Percentiles rank a stretch among this genome's conserved stretches.
These are phyloP conservation scores for Aspergillus sp. DNA, from an alignment of 2,329 filamentous ascomycete species.

Conservation along the genomic window DNA sequence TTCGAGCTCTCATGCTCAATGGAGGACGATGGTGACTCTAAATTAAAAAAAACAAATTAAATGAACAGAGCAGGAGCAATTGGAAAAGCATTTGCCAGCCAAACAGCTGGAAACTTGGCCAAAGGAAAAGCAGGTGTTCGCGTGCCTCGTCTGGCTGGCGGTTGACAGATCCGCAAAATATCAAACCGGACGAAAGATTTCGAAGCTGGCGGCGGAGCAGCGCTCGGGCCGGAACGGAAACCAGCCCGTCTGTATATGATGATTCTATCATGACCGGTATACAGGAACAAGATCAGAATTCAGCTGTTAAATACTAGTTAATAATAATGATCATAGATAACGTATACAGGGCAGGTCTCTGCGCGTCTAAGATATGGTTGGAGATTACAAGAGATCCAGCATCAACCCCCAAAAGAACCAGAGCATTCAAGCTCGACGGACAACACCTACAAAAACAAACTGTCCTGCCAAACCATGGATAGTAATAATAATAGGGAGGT, in stretches of 20 bases:
- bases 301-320: no score
- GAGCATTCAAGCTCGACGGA: conserved; percentile 1
- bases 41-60: background rate
- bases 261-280: background rate
- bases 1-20: conserved; percentile 35
- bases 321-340: no score
- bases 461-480: conserved; percentile 4
- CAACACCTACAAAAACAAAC: conserved; percentile 8
- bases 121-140: background rate
- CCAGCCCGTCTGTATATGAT: background rate
- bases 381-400: conserved; percentile 1
- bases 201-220: conserved; percentile 9
- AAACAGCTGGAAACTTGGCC: background rate
- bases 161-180: background rate
- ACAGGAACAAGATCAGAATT: background rate
- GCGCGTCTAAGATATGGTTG: conserved; percentile 7
- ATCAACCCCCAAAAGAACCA: background rate
- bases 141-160: background rate
- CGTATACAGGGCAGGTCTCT: no score
- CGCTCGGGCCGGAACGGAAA: conserved; percentile 16
- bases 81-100: background rate
- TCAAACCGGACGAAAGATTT: conserved; percentile 1
- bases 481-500: conserved; percentile 9
- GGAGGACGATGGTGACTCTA: no score
- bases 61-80: background rate